phyloP scores from a whole-genome alignment of 1,139 yeast genomes.

The Suhomyces yuchorum region DNA sequence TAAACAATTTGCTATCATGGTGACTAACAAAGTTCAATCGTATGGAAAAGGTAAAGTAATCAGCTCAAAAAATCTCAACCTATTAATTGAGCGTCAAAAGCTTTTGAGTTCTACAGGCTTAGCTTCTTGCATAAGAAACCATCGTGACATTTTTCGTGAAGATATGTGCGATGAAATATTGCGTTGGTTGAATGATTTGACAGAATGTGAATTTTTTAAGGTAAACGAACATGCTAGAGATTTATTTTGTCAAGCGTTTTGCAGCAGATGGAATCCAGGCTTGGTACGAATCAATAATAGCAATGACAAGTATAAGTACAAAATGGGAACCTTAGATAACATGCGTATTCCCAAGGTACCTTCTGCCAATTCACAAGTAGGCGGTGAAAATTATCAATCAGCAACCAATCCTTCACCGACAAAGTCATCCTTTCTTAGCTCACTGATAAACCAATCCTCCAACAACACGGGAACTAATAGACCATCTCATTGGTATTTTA shows the following conservation, averaged over 20 bases:
- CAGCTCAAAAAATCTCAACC: constrained; percentile 53
- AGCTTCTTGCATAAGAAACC: constrained; percentile 64
- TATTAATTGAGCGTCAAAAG: constrained; percentile 55
- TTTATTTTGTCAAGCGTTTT: constrained; percentile 56
- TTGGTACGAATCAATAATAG: constrained; percentile 19
- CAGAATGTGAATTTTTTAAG: constrained; percentile 57
- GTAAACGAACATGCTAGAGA: constrained; percentile 52
- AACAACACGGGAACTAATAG: neutral
- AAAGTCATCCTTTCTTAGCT: neutral
- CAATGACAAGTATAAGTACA: constrained; percentile 24
- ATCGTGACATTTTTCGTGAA: constrained; percentile 74
- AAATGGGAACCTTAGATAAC: constrained; percentile 36
- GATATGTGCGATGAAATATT: constrained; percentile 78
- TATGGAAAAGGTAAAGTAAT: constrained; percentile 73
- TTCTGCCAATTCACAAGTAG: neutral
- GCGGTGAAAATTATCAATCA: neutral
- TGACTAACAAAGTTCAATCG: constrained; percentile 61
- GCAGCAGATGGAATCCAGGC: constrained; percentile 59
- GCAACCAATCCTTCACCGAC: neutral
- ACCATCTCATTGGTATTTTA: constrained; percentile 40
- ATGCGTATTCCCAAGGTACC: constrained; percentile 41
- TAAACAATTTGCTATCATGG: constrained; percentile 71
- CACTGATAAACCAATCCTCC: neutral
- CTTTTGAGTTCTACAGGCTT: constrained; percentile 62
- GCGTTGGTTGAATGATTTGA: constrained; percentile 62